Conservation (phyloP, 371 early-diverging fungal genomes). For the Amoeboaphelidium protococcarum region DNA sequence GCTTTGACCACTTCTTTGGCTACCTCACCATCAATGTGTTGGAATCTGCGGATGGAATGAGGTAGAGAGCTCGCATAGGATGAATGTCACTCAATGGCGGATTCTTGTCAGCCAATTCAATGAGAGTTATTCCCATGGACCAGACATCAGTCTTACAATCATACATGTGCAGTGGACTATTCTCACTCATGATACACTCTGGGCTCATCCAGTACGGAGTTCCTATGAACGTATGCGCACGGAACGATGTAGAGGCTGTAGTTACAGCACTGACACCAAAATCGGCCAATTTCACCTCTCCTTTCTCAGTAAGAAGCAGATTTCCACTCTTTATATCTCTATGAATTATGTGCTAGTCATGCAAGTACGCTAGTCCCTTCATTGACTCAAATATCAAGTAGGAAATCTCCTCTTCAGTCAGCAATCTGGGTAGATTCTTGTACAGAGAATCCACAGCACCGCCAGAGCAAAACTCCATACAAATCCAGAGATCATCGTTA, state of each 20-base stretch:
- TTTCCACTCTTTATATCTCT: conserved; percentile 66
- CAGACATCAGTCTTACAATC: conserved; percentile 25
- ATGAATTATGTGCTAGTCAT: conserved; percentile 37
- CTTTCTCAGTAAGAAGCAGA: conserved; percentile 30
- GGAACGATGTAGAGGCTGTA: no score
- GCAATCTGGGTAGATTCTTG: conserved; percentile 11
- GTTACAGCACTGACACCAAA: no score
- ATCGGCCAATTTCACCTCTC: conserved; percentile 37
- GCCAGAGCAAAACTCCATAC: conserved; percentile 29
- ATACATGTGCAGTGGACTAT: conserved; percentile 12
- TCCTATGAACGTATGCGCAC: no score
- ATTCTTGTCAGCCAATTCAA: conserved; percentile 28
- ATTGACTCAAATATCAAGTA: conserved; percentile 26
- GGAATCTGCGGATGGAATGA: conserved; percentile 18
- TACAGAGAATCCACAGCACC: conserved; percentile 25
- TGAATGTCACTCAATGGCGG: conserved; percentile 29
- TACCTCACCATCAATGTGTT: conserved; percentile 15
- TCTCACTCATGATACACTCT: conserved; percentile 25
- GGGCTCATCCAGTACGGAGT: no score
- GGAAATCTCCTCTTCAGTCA: conserved; percentile 27
- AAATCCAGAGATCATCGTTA: conserved; percentile 21
- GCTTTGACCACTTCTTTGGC: conserved; percentile 24
- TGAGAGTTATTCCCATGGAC: conserved; percentile 29
- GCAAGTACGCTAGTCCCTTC: conserved; percentile 35
- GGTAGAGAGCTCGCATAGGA: conserved; percentile 22